Evolutionary conservation across 306 rosid species (phyloP).

Genomic region (Medicago lupulina): DNA sequence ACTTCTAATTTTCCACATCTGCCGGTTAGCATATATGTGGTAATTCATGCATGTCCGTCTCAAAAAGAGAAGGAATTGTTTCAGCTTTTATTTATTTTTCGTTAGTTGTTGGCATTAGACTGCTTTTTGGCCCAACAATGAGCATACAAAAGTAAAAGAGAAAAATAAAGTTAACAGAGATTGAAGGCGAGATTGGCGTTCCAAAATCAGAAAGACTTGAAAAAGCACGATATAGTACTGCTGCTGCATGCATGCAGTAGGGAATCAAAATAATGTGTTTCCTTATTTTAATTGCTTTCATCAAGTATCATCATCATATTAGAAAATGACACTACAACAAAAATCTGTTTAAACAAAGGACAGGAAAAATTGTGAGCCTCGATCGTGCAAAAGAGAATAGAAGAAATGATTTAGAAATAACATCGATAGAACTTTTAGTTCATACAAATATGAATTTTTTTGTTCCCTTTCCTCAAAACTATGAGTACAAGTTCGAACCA

Average conservation of each 20-base stretch:
- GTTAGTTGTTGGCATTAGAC: constrained; percentile 31
- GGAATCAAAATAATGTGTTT: constrained; percentile 43
- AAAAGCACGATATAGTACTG: constrained; percentile 32
- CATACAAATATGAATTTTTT: too few relatives aligned
- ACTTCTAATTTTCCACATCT: too few relatives aligned
- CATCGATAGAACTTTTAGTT: too few relatives aligned
- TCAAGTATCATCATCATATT: too few relatives aligned
- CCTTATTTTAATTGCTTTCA: background rate
- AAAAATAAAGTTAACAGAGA: constrained; percentile 40
- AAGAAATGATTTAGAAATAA: too few relatives aligned
- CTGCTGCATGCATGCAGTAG: constrained; percentile 20
- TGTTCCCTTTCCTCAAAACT: too few relatives aligned
- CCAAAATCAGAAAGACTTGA: constrained; percentile 41
- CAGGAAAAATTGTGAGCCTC: too few relatives aligned
- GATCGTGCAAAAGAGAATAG: too few relatives aligned
- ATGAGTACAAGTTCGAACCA: too few relatives aligned
- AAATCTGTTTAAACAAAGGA: too few relatives aligned
- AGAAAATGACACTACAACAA: too few relatives aligned
- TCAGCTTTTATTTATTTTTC: constrained; percentile 34
- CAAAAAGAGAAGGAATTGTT: constrained; percentile 56
- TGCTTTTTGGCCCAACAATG: constrained; percentile 44
- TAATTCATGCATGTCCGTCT: constrained; percentile 44
- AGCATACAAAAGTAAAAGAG: constrained; percentile 50
- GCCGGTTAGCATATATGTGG: background rate
- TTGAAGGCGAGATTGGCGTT: constrained; percentile 77